Evolutionary conservation across 768 basidiomycete species (phyloP).

Genomic region (Lanmaoa pseudosensibilis): DNA sequence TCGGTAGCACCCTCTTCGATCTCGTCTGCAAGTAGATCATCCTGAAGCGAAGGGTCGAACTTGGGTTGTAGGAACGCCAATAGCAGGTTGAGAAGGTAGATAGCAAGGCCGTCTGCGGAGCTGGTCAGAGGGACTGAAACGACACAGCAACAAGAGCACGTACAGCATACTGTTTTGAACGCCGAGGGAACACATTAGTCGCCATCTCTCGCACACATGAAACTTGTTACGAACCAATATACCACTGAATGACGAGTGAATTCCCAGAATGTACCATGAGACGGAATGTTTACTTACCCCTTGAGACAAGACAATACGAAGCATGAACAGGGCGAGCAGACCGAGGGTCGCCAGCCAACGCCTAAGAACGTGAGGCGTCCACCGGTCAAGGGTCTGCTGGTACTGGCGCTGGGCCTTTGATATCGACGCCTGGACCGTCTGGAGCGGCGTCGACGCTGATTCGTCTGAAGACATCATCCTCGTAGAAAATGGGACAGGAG

Average conservation of each 20-base stretch:
- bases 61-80: conserved; percentile 97
- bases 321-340: conserved; percentile 70
- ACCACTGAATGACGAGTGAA: conserved; percentile 59
- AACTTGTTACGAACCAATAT: conserved; percentile 67
- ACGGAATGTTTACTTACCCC: conserved; percentile 57
- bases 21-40: conserved; percentile 91
- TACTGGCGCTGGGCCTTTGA: conserved; percentile 69
- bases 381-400: conserved; percentile 86
- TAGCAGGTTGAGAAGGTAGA: conserved; percentile 93
- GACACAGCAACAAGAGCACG: conserved; percentile 31
- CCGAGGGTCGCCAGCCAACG: conserved; percentile 83
- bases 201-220: not conserved
- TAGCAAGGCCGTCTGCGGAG: conserved; percentile 78
- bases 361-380: conserved; percentile 86
- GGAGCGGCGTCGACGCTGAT: conserved; percentile 27
- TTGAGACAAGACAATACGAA: conserved; percentile 85
- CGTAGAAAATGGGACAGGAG: not conserved
- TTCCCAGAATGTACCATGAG: not conserved
- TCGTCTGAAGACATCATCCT: conserved; percentile 38
- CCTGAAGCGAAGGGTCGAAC: conserved; percentile 95
- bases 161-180: conserved; percentile 60
- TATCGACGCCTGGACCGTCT: conserved; percentile 28
- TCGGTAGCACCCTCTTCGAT: conserved; percentile 89
- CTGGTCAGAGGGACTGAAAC: not conserved
- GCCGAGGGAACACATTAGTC: not conserved